A percentile compares a stretch with the other conserved stretches of the same genome.
Conservation (phyloP, 768 basidiomycete species). For the Peribolospora kevripleyi region DNA sequence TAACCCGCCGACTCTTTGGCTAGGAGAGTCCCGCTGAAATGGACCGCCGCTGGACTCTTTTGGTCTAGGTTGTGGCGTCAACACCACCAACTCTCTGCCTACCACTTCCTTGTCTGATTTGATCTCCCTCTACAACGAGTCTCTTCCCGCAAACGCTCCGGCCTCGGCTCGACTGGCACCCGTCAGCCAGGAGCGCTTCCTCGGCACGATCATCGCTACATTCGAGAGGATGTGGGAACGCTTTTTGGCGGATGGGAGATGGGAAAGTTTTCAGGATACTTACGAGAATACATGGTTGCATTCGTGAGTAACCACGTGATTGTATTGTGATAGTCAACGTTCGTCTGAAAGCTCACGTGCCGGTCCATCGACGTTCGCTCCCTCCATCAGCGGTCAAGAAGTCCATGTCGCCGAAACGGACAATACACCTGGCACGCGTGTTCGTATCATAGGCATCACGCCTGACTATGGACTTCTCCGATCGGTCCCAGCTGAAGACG, state of each 20-base stretch:
- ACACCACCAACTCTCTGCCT: conserved; percentile 58
- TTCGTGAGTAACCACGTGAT: conserved; percentile 34
- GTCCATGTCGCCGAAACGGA: neutral
- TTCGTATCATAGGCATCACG: conserved; percentile 66
- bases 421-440: conserved; percentile 25
- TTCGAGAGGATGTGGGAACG: conserved; percentile 57
- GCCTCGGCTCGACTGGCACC: conserved; percentile 1
- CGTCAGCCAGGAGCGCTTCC: conserved; percentile 46
- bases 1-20: neutral
- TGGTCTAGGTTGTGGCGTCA: conserved; percentile 56
- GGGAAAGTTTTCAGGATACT: conserved; percentile 51
- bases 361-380: neutral
- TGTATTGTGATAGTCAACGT: neutral
- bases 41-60: neutral
- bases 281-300: conserved; percentile 76
- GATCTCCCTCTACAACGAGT: conserved; percentile 19
- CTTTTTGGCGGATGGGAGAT: conserved; percentile 44
- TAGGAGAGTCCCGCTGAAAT: neutral
- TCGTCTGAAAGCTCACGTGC: neutral
- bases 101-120: conserved; percentile 60
- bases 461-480: conserved; percentile 64
- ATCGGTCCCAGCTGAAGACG: conserved; percentile 36
- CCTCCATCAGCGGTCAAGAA: conserved; percentile 12
- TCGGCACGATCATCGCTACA: conserved; percentile 44
- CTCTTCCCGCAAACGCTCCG: conserved; percentile 6